phyloP scores from a whole-genome alignment of 139 green algal species.

The Yamagishiella unicocca region DNA sequence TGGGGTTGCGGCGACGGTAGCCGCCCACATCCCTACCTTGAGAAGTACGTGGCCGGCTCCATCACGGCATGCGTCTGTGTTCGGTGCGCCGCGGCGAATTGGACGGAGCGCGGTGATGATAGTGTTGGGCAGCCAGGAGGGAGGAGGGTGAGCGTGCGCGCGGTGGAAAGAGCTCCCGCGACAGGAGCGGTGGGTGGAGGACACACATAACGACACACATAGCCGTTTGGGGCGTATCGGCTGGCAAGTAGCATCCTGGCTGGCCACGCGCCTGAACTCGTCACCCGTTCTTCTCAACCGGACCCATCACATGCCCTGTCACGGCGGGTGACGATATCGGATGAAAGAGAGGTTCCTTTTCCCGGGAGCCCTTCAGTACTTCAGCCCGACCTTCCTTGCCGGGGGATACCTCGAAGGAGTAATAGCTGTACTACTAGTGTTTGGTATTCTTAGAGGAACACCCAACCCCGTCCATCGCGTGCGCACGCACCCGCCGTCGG shows the following conservation, averaged over 20 bases:
- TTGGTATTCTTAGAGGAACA: too few species aligned
- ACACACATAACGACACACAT: not conserved
- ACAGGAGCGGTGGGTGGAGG: not conserved
- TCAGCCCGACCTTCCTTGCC: not conserved
- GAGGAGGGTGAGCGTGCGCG: too few species aligned
- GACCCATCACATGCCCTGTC: not conserved
- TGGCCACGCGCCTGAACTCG: too few species aligned
- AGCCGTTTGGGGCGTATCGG: not conserved
- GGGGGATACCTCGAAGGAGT: too few species aligned
- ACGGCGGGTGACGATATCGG: not conserved
- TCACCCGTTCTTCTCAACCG: too few species aligned
- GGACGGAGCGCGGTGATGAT: not conserved
- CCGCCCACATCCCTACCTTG: too few species aligned
- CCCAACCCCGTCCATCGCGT: not conserved
- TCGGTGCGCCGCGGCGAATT: not conserved
- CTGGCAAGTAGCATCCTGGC: too few species aligned
- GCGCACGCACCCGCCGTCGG: not conserved
- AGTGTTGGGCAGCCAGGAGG: too few species aligned
- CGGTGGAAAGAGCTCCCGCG: too few species aligned
- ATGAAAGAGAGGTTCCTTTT: not conserved
- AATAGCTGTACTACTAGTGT: too few species aligned
- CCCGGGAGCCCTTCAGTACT: not conserved
- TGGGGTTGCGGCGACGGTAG: not conserved
- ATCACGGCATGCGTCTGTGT: conserved; percentile 31
- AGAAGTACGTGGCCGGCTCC: conserved; percentile 34